A percentile compares a stretch with the other conserved stretches of the same genome.
Conservation (phyloP, 495 filamentous ascomycete genomes). For the Trichoderma virens region DNA sequence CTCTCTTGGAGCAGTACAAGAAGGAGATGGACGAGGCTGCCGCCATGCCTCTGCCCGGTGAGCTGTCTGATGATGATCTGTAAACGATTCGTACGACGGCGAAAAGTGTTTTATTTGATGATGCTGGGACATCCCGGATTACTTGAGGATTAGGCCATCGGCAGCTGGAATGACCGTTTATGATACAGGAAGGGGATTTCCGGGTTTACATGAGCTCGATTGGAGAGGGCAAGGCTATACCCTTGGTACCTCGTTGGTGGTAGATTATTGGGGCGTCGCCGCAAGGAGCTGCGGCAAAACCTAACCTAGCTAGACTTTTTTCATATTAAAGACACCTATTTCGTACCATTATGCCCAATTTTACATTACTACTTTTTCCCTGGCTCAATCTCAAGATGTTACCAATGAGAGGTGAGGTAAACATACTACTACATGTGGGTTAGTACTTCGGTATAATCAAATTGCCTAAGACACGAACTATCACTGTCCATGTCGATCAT, state of each 20-base stretch:
- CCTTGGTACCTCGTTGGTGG: conserved; percentile 1
- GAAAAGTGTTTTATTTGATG: conserved; percentile 2
- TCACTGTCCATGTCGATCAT: no score
- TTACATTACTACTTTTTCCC: not conserved
- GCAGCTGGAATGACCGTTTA: conserved; percentile 11
- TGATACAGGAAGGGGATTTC: conserved; percentile 5
- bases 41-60: conserved; percentile 80
- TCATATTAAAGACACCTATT: conserved; percentile 8
- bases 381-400: not conserved
- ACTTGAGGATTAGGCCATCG: not conserved
- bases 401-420: not conserved
- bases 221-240: not conserved
- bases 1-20: conserved; percentile 71
- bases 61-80: conserved; percentile 72
- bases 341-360: not conserved
- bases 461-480: no score
- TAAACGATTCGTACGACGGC: conserved; percentile 28
- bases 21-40: conserved; percentile 83
- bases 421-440: no score
- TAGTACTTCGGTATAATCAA: no score
- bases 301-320: conserved; percentile 9
- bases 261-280: conserved; percentile 8
- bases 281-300: conserved; percentile 4
- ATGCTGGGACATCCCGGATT: conserved; percentile 7
- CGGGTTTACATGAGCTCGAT: conserved; percentile 5